Base-by-base conservation (phyloP, 164 flowering plant species). In the Kalanchoe fedtschenkoi region DNA sequence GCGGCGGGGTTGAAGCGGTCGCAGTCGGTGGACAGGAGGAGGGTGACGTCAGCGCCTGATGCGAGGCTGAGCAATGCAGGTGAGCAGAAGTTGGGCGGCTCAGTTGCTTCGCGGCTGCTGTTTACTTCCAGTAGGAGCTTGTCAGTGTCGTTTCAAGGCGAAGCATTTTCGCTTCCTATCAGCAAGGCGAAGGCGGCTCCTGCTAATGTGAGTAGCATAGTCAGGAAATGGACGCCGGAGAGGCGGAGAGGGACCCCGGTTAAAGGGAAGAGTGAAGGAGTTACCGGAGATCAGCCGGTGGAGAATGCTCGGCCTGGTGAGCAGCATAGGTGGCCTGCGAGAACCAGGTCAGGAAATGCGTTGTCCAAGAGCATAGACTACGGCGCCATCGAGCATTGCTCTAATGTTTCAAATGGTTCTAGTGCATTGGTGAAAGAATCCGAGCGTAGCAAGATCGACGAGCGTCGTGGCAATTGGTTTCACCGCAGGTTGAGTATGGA, bases 81-180 rank as follows among this genome's bases (percentile, higher is more conserved):
- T 37, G 87, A 75, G 22, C n/a, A n/a, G n/a, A n/a, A n/a, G n/a
- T n/a, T n/a, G 63, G 76, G 9, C 13, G n/a, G n/a, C n/a, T n/a
- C n/a, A n/a, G n/a, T 28, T 10, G 86, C 96, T 7, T 47, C 89
- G 0, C 83, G 82, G 80, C 69, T 85, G 42, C 68, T 86, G 28
- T 71, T 83, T 38, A 86, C 91, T 62, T 86, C 98, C 1, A 79
- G 88, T 2, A 71, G 99, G 72, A 87, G 96, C 47, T 77, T 91
- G 60, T 87, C 97, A 0, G 97, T 93, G 63, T 90, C 99, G 6
- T 93, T 93, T 69, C 97, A 93, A 71, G 99, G 99, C 2, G 96
- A 91, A 65, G 77, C 96, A 7, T 93, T 84, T 70, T 84, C 95
- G 16, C 83, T 93, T 30, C 96, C 92, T 34, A 68, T 91, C 69